These are phyloP conservation scores for Tuber indicum DNA, from an alignment of 495 filamentous ascomycete species.

Conservation along the genomic window DNA sequence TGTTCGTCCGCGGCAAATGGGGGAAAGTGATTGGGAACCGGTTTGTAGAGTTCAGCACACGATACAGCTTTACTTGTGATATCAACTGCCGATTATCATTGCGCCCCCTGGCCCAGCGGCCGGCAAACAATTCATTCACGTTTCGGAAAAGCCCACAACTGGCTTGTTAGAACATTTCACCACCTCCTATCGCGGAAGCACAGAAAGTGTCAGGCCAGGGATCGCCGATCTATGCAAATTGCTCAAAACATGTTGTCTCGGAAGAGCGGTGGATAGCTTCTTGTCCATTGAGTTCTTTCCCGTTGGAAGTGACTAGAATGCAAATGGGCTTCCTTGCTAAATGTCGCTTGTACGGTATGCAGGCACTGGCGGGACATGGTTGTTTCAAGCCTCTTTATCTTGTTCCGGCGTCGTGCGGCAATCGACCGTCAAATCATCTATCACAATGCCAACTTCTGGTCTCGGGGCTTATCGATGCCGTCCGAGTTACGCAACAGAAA, in stretches of 20 bases:
- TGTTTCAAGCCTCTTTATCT: neutral
- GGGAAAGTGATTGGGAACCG: neutral
- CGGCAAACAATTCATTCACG: neutral
- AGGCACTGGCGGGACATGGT: neutral
- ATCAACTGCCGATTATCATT: neutral
- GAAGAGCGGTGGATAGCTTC: neutral
- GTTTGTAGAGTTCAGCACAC: neutral
- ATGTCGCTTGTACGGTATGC: neutral
- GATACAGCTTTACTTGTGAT: neutral
- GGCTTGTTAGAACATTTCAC: neutral
- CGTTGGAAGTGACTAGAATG: neutral
- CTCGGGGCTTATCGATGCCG: neutral
- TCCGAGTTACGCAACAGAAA: neutral
- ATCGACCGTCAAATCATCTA: neutral
- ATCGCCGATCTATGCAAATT: constrained; percentile 3
- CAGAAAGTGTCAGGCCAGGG: neutral
- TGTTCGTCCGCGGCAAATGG: neutral
- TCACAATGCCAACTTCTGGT: neutral
- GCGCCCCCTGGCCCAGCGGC: neutral
- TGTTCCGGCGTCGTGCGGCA: neutral
- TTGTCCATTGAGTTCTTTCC: neutral
- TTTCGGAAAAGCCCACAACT: neutral
- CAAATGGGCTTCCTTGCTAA: neutral
- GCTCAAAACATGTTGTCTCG: neutral
- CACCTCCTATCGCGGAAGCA: neutral